A percentile compares a stretch with the other conserved stretches of the same genome.
Conservation (phyloP, 139 green algal genomes). For the Diplosphaera chodatii region DNA sequence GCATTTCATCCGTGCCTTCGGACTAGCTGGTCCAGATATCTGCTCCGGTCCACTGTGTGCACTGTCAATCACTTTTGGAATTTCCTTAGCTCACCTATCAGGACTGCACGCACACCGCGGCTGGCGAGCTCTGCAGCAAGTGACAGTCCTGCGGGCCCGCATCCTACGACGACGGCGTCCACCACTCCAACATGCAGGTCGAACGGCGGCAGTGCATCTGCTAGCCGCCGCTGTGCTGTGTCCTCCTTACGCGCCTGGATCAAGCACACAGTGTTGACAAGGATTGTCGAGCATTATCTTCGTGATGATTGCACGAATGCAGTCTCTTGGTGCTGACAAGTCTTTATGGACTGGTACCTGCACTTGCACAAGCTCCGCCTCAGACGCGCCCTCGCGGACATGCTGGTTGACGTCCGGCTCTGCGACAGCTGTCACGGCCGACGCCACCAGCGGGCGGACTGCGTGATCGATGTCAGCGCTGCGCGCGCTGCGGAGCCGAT, state of each 20-base stretch:
- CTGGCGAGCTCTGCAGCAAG: conserved; percentile 77
- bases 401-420: conserved; percentile 38
- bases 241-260: conserved; percentile 70
- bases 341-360: no score
- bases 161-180: conserved; percentile 78
- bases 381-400: conserved; percentile 53
- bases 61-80: no score
- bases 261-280: no score
- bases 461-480: not conserved
- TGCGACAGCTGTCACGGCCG: not conserved
- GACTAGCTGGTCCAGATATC: no score
- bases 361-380: conserved; percentile 47
- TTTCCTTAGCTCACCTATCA: conserved; percentile 63
- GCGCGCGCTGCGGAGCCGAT: not conserved
- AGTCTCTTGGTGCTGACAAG: no score
- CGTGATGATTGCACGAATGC: not conserved
- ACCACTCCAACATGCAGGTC: conserved; percentile 6
- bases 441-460: not conserved
- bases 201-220: conserved; percentile 31
- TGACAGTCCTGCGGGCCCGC: conserved; percentile 83
- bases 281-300: no score
- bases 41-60: no score
- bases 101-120: conserved; percentile 61
- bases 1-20: no score
- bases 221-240: conserved; percentile 45